These are phyloP conservation scores for Penicillium goetzii DNA, from an alignment of 495 filamentous ascomycete species.

Conservation along the genomic window DNA sequence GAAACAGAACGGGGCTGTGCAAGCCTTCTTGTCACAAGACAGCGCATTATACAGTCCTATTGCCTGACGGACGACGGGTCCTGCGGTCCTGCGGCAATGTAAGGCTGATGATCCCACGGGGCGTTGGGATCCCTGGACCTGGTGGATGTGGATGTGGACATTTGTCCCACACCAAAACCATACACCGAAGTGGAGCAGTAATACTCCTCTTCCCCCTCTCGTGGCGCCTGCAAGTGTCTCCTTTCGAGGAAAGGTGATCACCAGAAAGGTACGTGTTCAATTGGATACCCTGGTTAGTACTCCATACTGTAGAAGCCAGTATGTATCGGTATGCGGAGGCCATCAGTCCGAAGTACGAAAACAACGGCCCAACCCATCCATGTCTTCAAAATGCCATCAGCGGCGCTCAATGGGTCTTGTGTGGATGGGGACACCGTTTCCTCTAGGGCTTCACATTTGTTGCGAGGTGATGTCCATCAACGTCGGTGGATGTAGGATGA, in stretches of 20 bases:
- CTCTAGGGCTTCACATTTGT: neutral
- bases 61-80: neutral
- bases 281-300: neutral
- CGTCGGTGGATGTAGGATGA: conserved; percentile 11
- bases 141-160: neutral
- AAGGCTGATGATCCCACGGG: conserved; percentile 4
- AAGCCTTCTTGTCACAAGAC: neutral
- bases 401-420: neutral
- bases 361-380: neutral
- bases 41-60: neutral
- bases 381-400: conserved; percentile 5
- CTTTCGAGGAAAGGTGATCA: neutral
- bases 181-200: conserved; percentile 1
- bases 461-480: neutral
- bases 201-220: neutral
- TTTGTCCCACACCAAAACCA: neutral
- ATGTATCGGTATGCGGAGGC: neutral
- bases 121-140: neutral
- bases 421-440: neutral
- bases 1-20: conserved; percentile 8
- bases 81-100: neutral
- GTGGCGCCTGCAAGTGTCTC: neutral
- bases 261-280: neutral
- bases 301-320: too few species aligned
- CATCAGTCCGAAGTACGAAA: neutral